Evolutionary conservation across 495 filamentous ascomycete species (phyloP).

Genomic region (Trichoderma gamsii): DNA sequence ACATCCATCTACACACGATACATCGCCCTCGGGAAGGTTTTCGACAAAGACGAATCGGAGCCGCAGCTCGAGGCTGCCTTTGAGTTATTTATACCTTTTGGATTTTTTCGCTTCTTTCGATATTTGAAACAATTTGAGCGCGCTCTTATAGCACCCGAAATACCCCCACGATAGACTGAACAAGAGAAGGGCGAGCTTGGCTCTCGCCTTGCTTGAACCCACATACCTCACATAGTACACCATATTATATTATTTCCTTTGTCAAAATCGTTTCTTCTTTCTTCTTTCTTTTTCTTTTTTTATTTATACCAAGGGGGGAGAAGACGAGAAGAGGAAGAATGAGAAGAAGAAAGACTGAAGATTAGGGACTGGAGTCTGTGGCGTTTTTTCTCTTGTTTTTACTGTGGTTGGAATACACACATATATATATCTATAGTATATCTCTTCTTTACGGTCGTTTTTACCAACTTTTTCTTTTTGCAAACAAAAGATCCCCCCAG

Average conservation of each 20-base stretch:
- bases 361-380: constrained; percentile 7
- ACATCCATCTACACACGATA: neutral
- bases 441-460: neutral
- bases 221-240: constrained; percentile 4
- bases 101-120: neutral
- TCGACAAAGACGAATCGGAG: neutral
- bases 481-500: neutral
- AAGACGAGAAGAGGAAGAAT: neutral
- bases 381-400: neutral
- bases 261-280: neutral
- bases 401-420: neutral
- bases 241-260: constrained; percentile 13
- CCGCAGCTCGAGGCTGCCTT: neutral
- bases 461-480: neutral
- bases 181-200: constrained; percentile 6
- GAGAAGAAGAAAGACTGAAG: neutral
- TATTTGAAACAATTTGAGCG: constrained; percentile 1
- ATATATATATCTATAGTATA: too few species aligned
- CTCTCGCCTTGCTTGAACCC: neutral
- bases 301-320: neutral
- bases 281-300: neutral
- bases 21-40: neutral
- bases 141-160: constrained; percentile 11
- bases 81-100: neutral
- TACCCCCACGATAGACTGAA: constrained; percentile 16